Evolutionary conservation across 495 filamentous ascomycete genomes (phyloP).

Genomic region (Podospora conica): DNA sequence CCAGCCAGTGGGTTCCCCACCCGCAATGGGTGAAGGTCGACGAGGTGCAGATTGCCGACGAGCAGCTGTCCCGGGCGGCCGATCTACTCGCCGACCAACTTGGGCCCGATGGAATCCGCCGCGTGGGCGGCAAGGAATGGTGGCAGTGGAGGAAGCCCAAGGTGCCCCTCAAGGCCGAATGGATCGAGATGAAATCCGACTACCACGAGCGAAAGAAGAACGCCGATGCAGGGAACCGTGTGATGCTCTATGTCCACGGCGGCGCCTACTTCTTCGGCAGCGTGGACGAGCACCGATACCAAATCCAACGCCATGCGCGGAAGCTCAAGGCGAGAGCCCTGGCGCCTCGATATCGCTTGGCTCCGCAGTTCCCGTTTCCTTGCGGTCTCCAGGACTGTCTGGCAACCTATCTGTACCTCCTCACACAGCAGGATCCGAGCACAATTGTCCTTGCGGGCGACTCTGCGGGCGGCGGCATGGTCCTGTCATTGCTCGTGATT

Average conservation of each 20-base stretch:
- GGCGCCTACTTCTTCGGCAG: conserved; percentile 71
- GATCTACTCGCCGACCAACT: conserved; percentile 59
- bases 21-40: conserved; percentile 84
- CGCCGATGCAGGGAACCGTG: conserved; percentile 54
- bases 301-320: conserved; percentile 89
- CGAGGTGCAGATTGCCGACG: conserved; percentile 58
- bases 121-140: conserved; percentile 78
- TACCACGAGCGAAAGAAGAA: conserved; percentile 61
- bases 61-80: conserved; percentile 57
- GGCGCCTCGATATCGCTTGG: conserved; percentile 80
- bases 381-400: conserved; percentile 86
- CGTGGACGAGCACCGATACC: conserved; percentile 90
- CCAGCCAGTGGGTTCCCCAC: conserved; percentile 78
- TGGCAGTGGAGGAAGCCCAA: conserved; percentile 80
- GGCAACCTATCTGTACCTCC: conserved; percentile 75
- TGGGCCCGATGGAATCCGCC: conserved; percentile 63
- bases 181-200: conserved; percentile 90
- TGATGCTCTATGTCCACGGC: conserved; percentile 93
- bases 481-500: conserved; percentile 69
- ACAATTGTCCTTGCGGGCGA: conserved; percentile 82
- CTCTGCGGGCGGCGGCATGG: conserved; percentile 86
- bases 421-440: conserved; percentile 63
- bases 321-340: conserved; percentile 86
- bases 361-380: conserved; percentile 92
- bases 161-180: conserved; percentile 69